Base-by-base conservation (phyloP, 2,329 filamentous ascomycete genomes). In the Hypoxylon sp. region DNA sequence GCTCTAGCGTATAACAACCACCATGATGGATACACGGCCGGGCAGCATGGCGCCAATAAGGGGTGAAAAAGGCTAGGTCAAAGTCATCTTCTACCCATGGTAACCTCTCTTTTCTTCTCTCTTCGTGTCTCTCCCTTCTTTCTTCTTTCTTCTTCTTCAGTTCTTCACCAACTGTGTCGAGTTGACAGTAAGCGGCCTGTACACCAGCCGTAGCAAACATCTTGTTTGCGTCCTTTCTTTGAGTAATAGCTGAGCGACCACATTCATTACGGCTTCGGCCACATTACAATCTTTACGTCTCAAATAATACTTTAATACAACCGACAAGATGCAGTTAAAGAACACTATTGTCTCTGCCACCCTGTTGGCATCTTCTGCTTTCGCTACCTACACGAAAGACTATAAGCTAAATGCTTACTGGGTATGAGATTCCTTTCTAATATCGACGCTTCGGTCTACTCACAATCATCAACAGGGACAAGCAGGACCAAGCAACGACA, bases 211-310 rank as follows among this genome's bases (percentile, higher is more conserved):
- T 67, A 55, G 67, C 65, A 64, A 43, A 66, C 65, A 43, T 50
- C 47, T 67, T 63, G 67, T 69, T 67, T 66, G 67, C 67, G 67
- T 69, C 66, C 67, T 62, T 64, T 69, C 66, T 37, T 69, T 69
- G 60, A 65, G 58, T 20, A 53, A 18, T 20, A 53, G 17, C 40
- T 55, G 31, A 55, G 60, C 59, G 41, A 57, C 52, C 42, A 67
- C 66, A 49, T 65, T 69, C 64, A 48, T 67, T 68, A 60, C 50
- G 67, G 64, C 56, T 33, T 67, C 24, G 62, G 60, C 65, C 64
- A 65, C 33, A 31, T 63, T 58, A 64, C 65, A 33, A 59, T 67
- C 67, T 46, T 58, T 67, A 59, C 50, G 41, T 50, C 64, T 54
- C 40, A 56, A 26, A 50, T 60, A 56, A 60, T 63, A 20, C 35